Base-by-base conservation (phyloP, 2,329 filamentous ascomycete genomes). In the Colletotrichum camelliae region DNA sequence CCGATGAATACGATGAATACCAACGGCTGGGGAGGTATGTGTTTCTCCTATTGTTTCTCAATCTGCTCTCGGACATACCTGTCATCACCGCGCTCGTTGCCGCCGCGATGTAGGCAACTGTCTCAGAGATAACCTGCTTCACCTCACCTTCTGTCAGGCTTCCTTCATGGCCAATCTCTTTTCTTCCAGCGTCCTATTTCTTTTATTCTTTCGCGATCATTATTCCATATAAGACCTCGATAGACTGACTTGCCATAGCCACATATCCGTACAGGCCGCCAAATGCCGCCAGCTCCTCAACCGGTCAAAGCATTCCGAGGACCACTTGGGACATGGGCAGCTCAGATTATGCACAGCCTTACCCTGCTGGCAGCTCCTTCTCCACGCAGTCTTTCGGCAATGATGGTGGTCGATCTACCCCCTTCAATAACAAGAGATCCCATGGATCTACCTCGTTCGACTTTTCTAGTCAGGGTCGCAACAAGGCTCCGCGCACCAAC, bases 401-500 rank as follows among this genome's bases (percentile, higher is more conserved):
- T 27, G 8, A 35, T 8, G 39, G 24, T 60, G 39, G 24, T 48
- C 43, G 33, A 16, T 24, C 15, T 5, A 27, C 31, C 8, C 31
- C 68, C 21, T 60, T 21, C 35, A 74, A 68, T 39, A 75, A 75
- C 31, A 76, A 76, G 66, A 76, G 74, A 57, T 43, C 71, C 18
- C 43, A 70, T 10, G 67, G 66, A 27, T 33, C 48, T 39, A 67
- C 33, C 7, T 70, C 61, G 4, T n/a, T 75, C 4, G 52, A 52
- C 29, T 29, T 60, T 12, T 66, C 71, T 27, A 67, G 29, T 21
- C 29, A 72, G 15, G 67, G 72, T 21, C 65, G 74, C 12, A 66
- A 31, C 65, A 75, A 76, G 64, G 68, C 70, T 69, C 75, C 57
- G 39, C 43, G 55, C 77, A 80, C 21, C 18, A 57, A 24, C n/a